Base-by-base conservation (phyloP, 2,329 filamentous ascomycete genomes). In the Rhynchosporium secalis region DNA sequence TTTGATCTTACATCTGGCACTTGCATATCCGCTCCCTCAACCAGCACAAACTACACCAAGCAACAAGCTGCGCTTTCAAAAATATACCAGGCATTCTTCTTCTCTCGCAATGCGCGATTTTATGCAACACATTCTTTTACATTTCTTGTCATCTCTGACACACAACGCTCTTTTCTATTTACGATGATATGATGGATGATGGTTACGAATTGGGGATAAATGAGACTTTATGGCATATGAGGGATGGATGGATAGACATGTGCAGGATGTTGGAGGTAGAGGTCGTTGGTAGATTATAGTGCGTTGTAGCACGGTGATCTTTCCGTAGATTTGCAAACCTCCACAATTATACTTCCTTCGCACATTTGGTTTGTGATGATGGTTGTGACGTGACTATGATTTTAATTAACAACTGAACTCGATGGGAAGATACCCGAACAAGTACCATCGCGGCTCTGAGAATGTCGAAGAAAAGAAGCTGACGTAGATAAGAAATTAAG, bases 211-310 rank as follows among this genome's bases (percentile, higher is more conserved):
- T 33, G 20, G 49, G 15, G 12, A 10, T 38, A 33, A 33, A 52
- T 31, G n/a, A 33, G 31, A n/a, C 41, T 13, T 41, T 12, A 41
- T 2, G 15, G 10, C 40, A 41, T 15, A 41, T 13, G 48, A n/a
- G 36, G 36, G 47, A 38, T n/a, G 31, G 12, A 9, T 58, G 56
- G 56, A 58, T 58, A 33, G 45, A 58, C 49, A 59, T 59, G 46
- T 31, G 43, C 28, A 46, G 38, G 38, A 28, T 43, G 38, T 52
- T 41, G 9, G 47, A 58, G 26, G 33, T 5, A 38, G n/a, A 52
- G 15, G 40, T 59, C 47, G 28, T 36, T 28, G 48, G 48, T 48
- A 46, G 56, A 36, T 40, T 46, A 29, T 38, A 7, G 33, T 52
- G 49, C 49, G 20, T 52, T 38, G 15, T 38, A 52, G 28, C 31